phyloP scores from a whole-genome alignment of 306 rosid genomes.

The Vigna reflexopilosa region DNA sequence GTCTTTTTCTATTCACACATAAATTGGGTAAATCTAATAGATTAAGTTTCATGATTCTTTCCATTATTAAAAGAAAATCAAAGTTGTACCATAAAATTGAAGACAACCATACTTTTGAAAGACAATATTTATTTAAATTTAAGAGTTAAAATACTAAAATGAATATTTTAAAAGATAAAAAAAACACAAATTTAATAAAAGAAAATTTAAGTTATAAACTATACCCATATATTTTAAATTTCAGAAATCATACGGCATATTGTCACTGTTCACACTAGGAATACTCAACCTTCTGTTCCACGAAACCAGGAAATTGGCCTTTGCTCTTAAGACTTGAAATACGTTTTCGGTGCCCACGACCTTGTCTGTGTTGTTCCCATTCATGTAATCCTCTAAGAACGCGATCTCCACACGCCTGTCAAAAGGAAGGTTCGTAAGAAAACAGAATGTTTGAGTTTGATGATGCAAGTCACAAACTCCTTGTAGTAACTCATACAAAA shows the following conservation, averaged over 20 bases:
- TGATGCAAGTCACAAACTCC: not conserved
- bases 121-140: too few species aligned
- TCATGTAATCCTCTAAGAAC: slow-evolving; percentile 88
- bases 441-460: not conserved
- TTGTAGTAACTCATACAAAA: not conserved
- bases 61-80: too few species aligned
- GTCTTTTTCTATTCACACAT: too few species aligned
- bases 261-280: slow-evolving; percentile 20
- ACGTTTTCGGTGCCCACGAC: slow-evolving; percentile 85
- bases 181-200: too few species aligned
- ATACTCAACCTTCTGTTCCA: slow-evolving; percentile 38
- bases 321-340: slow-evolving; percentile 68
- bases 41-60: too few species aligned
- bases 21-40: too few species aligned
- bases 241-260: not conserved
- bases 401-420: slow-evolving; percentile 82
- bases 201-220: not conserved
- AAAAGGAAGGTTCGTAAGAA: slow-evolving; percentile 35
- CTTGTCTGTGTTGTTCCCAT: slow-evolving; percentile 88
- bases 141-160: too few species aligned
- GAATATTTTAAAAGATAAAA: too few species aligned
- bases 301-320: slow-evolving; percentile 35
- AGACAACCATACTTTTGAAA: too few species aligned
- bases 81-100: not conserved
- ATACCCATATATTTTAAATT: not conserved